phyloP scores from a whole-genome alignment of 2,329 filamentous ascomycete genomes.

The Pseudogymnoascus sp. region DNA sequence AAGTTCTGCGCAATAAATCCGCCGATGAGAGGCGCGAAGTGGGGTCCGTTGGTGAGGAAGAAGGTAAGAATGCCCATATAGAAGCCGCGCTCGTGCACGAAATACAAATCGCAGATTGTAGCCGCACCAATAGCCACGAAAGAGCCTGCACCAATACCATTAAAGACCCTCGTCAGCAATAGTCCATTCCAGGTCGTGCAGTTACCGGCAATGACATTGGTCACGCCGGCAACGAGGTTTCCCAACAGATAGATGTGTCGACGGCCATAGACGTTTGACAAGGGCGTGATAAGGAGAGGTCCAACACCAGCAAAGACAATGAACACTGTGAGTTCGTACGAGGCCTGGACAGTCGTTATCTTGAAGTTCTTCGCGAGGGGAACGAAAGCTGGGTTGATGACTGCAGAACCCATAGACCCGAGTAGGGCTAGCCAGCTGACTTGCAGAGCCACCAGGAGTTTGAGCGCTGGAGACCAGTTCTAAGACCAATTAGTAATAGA shows the following conservation, averaged over 20 bases:
- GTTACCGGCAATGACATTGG: conserved; percentile 20
- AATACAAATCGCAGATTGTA: conserved; percentile 26
- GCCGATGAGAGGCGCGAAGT: conserved; percentile 25
- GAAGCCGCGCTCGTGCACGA: conserved; percentile 20
- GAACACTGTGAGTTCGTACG: no score
- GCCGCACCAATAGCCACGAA: conserved; percentile 26
- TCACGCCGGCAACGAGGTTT: conserved; percentile 23
- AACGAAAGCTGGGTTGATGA: no score
- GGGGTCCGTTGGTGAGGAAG: conserved; percentile 25
- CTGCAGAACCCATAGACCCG: conserved; percentile 14
- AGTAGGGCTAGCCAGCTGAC: conserved; percentile 27
- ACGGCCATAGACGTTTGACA: conserved; percentile 24
- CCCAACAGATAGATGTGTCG: conserved; percentile 24
- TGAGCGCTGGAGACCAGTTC: conserved; percentile 22
- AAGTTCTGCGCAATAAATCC: conserved; percentile 24
- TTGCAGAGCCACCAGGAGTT: conserved; percentile 23
- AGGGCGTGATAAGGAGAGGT: conserved; percentile 20
- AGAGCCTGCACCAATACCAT: conserved; percentile 24
- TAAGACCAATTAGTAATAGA: background rate
- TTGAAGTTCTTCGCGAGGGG: no score
- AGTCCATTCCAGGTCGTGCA: conserved; percentile 19
- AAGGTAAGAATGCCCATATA: conserved; percentile 22
- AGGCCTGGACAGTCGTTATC: no score
- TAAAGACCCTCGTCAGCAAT: conserved; percentile 21
- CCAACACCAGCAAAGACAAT: no score